Evolutionary conservation across 331 rosid genomes (phyloP).

Genomic region (Malus hybrid): DNA sequence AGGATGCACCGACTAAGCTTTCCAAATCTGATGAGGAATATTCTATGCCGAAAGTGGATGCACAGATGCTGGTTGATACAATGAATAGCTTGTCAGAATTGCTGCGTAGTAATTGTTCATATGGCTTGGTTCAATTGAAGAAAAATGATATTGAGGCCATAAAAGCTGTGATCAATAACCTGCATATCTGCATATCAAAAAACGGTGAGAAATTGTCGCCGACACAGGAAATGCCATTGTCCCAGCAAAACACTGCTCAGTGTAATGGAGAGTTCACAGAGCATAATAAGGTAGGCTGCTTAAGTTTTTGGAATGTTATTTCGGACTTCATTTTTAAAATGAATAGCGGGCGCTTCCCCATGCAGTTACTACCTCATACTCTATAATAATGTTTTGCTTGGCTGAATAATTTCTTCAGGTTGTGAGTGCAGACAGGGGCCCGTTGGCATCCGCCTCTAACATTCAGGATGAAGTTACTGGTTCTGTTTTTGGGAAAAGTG

Average conservation of each 20-base stretch:
- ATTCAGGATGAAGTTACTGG: slow-evolving; percentile 22
- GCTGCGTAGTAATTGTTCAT: slow-evolving; percentile 51
- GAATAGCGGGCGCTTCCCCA: not conserved
- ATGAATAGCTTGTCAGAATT: slow-evolving; percentile 56
- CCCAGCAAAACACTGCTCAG: slow-evolving; percentile 27
- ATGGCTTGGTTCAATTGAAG: slow-evolving; percentile 34
- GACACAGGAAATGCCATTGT: slow-evolving; percentile 22
- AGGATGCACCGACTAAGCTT: slow-evolving; percentile 27
- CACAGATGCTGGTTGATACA: slow-evolving; percentile 43
- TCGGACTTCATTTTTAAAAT: not conserved
- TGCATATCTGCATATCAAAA: slow-evolving; percentile 43
- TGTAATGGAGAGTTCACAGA: slow-evolving; percentile 20
- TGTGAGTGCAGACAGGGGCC: slow-evolving; percentile 21
- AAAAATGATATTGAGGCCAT: slow-evolving; percentile 39
- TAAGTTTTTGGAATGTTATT: not conserved
- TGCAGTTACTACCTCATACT: not conserved
- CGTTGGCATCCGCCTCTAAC: slow-evolving; percentile 18
- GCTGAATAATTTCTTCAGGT: slow-evolving; percentile 27
- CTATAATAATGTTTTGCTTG: slow-evolving; percentile 6
- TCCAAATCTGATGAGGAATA: slow-evolving; percentile 24
- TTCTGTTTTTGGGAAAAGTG: slow-evolving; percentile 22
- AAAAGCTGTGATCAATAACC: slow-evolving; percentile 46
- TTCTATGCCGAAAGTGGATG: slow-evolving; percentile 37
- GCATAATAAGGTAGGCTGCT: slow-evolving; percentile 42
- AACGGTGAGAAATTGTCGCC: slow-evolving; percentile 22